Evolutionary conservation across 805 yeast genomes (phyloP), one percentile per base, ranked within the genome.

Genomic region (Candida succiphila): DNA sequence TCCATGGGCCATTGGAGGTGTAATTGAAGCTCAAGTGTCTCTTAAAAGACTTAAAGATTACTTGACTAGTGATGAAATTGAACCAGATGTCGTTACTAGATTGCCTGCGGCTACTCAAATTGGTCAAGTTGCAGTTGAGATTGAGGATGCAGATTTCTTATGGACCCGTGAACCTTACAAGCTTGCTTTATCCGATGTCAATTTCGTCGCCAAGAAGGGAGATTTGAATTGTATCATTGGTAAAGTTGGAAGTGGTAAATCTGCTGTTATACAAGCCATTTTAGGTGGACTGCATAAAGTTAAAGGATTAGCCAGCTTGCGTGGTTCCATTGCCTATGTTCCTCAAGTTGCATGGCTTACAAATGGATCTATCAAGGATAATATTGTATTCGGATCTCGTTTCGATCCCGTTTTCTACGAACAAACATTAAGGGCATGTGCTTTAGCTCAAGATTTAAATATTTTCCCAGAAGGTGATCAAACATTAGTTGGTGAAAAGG

Each of bases 341-440:
- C 78, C 95, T 2, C 97, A 88, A 58, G 77, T 80, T 25, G 88
- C 96, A 2, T 88, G 96, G 96, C 85, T 88, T 41, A 85, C 83
- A 82, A 88, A 88, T 50, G 96, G 94, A 25, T 66, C 88, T 8
- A 88, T 88, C 17, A 79, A 75, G 48, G 95, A 88, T 23, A 88
- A 88, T 51, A 81, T 88, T 49, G 54, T 84, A 39, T 88, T 88
- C 56, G 96, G 96, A 25, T 84, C 80, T 52, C 76, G 67, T 46
- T 81, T 64, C 49, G 95, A 88, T 51, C 72, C 83, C 14, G 77
- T 65, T 7, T 86, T 86, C 47, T 88, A 88, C 56, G 75, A 80
- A 20, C 67, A 69, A 43, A 88, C 94, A 1, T 60, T 88, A 27
- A 75, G 74, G 37, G 95, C 96, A 0, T 88, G 97, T 67, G 95